Percentiles rank a stretch among this genome's conserved stretches.
Evolutionary conservation across 2,329 filamentous ascomycete genomes (phyloP).

Genomic region (Sclerotinia nivalis): DNA sequence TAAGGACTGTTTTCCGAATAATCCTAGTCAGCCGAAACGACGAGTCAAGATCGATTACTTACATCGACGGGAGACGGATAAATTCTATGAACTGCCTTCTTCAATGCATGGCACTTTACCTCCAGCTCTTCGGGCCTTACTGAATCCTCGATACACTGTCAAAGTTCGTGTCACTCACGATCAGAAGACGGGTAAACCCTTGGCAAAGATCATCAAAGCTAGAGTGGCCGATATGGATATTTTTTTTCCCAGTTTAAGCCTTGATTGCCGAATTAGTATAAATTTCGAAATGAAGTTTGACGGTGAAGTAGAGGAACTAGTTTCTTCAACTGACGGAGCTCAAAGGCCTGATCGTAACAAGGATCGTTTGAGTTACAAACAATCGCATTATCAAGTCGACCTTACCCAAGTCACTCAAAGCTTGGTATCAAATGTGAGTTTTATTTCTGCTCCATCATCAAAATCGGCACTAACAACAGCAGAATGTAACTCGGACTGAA

Average conservation of each 20-base stretch:
- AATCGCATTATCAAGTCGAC: slow-evolving; percentile 86
- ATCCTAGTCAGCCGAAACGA: slow-evolving; percentile 42
- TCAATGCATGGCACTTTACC: slow-evolving; percentile 62
- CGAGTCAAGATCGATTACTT: slow-evolving; percentile 74
- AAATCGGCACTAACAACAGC: slow-evolving; percentile 17
- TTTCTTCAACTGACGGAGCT: slow-evolving; percentile 45
- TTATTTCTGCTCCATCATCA: not conserved
- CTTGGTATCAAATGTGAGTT: slow-evolving; percentile 46
- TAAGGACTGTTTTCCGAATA: slow-evolving; percentile 56
- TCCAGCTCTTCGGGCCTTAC: slow-evolving; percentile 60
- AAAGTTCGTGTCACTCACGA: slow-evolving; percentile 77
- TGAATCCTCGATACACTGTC: slow-evolving; percentile 56
- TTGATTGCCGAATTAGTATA: slow-evolving; percentile 92
- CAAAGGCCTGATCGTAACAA: slow-evolving; percentile 68
- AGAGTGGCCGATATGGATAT: slow-evolving; percentile 88
- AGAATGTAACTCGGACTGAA: slow-evolving; percentile 42
- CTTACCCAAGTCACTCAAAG: slow-evolving; percentile 93
- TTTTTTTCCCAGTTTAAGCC: slow-evolving; percentile 70
- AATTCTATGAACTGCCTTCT: slow-evolving; percentile 74
- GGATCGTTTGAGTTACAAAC: slow-evolving; percentile 87
- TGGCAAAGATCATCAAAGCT: slow-evolving; percentile 87
- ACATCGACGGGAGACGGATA: slow-evolving; percentile 80
- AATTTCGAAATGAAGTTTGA: slow-evolving; percentile 91
- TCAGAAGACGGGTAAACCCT: slow-evolving; percentile 66
- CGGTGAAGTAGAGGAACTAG: slow-evolving; percentile 60